Evolutionary conservation across 2,329 filamentous ascomycete species (phyloP), one percentile per base, ranked within the genome.

Genomic region (Microdochium paspali): DNA sequence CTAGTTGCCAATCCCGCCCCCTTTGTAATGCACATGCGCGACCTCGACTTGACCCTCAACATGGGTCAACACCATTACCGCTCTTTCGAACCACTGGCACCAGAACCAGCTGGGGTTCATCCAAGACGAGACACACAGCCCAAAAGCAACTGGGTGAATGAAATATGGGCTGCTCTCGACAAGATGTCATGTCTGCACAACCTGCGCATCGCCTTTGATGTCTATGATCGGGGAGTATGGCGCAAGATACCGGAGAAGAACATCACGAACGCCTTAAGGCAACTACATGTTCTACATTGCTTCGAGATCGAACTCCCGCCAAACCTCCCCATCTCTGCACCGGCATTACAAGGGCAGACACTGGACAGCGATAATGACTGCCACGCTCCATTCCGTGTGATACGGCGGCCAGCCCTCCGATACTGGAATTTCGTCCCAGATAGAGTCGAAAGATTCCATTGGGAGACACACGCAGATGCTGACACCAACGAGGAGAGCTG

Each of bases 351-450:
- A 21, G 49, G 56, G 50, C 49, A 56, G n/a, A 49, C 53, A 23
- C 43, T 58, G 10, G 53, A 52, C 15, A 44, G 39, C 0, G 31
- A 50, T 4, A 51, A 35, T 23, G 45, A 51, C 26, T 35, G 40
- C 13, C 25, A 24, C 4, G 39, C 32, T 9, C 50, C 53, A 3
- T 61, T 61, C 35, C 24, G 46, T 12, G 44, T 63, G 39, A 51
- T 53, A 20, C 55, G 61, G 4, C 56, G 58, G 12, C 53, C 57
- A 13, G 49, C 51, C 20, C 42, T 62, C 15, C 51, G 61, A 10
- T 63, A 61, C 47, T 62, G 60, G 60, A 54, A 61, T n/a, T 61
- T 61, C 40, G 48, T 40, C 5, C 58, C 58, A 3, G 55, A 58
- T 21, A 54, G 58, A 24, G 57, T 61, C 28, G 58, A 61, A 44